A percentile compares a stretch with the other conserved stretches of the same genome.
phyloP scores from a whole-genome alignment of 2,329 filamentous ascomycete species.

The Camptophora hylomeconis region DNA sequence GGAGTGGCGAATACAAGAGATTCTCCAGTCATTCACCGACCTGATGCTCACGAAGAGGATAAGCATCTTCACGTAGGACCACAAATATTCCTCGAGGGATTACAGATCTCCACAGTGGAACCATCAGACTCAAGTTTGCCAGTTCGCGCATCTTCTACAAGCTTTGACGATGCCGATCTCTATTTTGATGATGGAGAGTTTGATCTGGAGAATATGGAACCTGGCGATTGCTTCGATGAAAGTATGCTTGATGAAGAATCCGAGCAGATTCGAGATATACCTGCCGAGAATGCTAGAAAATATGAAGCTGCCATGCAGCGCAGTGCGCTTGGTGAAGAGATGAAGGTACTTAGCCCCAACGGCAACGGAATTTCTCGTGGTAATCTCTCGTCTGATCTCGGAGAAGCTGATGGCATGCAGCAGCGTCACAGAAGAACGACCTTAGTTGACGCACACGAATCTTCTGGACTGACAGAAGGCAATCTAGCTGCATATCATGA shows the following conservation, averaged over 20 bases:
- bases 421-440: not conserved
- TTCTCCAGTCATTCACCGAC: slow-evolving; percentile 4
- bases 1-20: slow-evolving; percentile 14
- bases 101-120: slow-evolving; percentile 12
- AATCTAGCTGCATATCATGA: slow-evolving; percentile 65
- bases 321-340: slow-evolving; percentile 4
- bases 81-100: slow-evolving; percentile 9
- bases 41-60: too few species aligned
- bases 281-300: slow-evolving; percentile 15
- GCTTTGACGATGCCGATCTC: slow-evolving; percentile 26
- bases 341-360: slow-evolving; percentile 3
- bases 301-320: slow-evolving; percentile 11
- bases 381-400: not conserved
- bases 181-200: slow-evolving; percentile 34
- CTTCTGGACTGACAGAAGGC: slow-evolving; percentile 34
- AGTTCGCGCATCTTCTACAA: slow-evolving; percentile 7
- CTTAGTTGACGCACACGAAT: slow-evolving; percentile 1
- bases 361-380: not conserved
- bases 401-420: too few species aligned
- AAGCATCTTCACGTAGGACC: too few species aligned
- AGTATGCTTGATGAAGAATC: slow-evolving; percentile 35
- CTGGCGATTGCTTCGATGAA: slow-evolving; percentile 30
- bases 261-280: slow-evolving; percentile 23
- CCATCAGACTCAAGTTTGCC: slow-evolving; percentile 4
- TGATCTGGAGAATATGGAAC: slow-evolving; percentile 10